phyloP scores from a whole-genome alignment of 2,329 filamentous ascomycete species.

The Colletotrichum euphorbiae region DNA sequence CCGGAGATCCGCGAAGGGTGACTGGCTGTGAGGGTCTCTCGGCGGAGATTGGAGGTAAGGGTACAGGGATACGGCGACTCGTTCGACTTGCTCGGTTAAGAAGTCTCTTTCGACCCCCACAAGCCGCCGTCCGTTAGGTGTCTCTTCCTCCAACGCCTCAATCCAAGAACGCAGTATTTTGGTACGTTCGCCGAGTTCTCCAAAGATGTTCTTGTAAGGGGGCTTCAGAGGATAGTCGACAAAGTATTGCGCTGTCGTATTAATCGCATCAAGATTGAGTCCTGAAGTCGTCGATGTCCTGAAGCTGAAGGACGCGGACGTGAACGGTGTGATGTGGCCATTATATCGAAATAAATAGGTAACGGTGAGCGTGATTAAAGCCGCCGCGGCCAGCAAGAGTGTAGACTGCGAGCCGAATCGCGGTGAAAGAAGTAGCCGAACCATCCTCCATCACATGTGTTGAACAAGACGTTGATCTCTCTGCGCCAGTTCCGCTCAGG shows the following conservation, averaged over 20 bases:
- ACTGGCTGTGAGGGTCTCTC: constrained; percentile 23
- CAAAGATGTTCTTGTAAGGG: constrained; percentile 49
- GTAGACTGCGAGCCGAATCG: constrained; percentile 26
- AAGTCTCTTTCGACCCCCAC: constrained; percentile 30
- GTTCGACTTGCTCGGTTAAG: constrained; percentile 36
- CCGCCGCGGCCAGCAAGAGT: constrained; percentile 17
- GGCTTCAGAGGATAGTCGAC: constrained; percentile 45
- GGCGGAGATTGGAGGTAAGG: constrained; percentile 33
- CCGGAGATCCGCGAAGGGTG: constrained; percentile 41
- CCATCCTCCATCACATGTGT: constrained; percentile 21
- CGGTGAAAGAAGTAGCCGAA: constrained; percentile 19
- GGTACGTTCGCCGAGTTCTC: constrained; percentile 48
- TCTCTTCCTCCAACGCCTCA: constrained; percentile 28
- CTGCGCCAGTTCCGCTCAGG: constrained; percentile 3
- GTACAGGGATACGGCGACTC: constrained; percentile 35
- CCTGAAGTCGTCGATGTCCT: constrained; percentile 6
- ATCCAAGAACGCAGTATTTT: constrained; percentile 43
- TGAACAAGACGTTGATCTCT: neutral
- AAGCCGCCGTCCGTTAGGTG: constrained; percentile 10
- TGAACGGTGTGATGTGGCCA: constrained; percentile 23
- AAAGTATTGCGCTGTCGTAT: constrained; percentile 40
- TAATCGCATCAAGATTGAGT: constrained; percentile 37
- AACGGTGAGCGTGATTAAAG: constrained; percentile 20
- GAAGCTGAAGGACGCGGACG: constrained; percentile 21
- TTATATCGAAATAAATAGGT: constrained; percentile 26